Conservation (phyloP, 495 filamentous ascomycete genomes). For the Friedmanniomyces simplex region DNA sequence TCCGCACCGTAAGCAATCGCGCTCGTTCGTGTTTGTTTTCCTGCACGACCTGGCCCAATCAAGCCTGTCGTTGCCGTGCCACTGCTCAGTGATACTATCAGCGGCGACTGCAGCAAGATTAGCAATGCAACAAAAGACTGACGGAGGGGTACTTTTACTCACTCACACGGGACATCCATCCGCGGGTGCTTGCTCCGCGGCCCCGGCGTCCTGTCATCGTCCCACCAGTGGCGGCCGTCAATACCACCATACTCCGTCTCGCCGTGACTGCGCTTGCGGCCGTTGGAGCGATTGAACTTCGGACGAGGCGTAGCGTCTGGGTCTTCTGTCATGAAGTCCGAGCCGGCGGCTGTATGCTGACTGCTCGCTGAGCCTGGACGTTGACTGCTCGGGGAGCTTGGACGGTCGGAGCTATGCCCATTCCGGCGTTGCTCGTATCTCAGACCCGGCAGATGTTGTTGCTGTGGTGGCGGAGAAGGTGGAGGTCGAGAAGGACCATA, state of each 20-base stretch:
- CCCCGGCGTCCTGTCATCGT: constrained; percentile 23
- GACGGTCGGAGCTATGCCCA: constrained; percentile 6
- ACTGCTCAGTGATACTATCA: too few relatives aligned
- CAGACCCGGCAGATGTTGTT: not conserved
- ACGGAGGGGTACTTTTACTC: not conserved
- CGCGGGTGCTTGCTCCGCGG: constrained; percentile 23
- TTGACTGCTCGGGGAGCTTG: constrained; percentile 22
- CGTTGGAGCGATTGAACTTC: not conserved
- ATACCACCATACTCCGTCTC: constrained; percentile 10
- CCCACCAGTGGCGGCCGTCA: not conserved
- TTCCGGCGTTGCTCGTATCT: constrained; percentile 9
- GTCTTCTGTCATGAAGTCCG: constrained; percentile 24
- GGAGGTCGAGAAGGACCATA: constrained; percentile 3
- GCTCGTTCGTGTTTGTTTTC: too few relatives aligned
- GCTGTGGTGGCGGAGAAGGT: constrained; percentile 20
- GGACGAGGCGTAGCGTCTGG: constrained; percentile 7
- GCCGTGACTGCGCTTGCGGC: constrained; percentile 27
- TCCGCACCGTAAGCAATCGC: too few relatives aligned
- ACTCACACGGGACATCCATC: constrained; percentile 23
- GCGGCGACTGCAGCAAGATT: too few relatives aligned
- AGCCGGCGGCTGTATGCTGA: constrained; percentile 25
- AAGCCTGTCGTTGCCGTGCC: too few relatives aligned
- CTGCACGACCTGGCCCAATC: too few relatives aligned
- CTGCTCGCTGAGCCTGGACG: too few relatives aligned
- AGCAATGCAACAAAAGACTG: not conserved